phyloP scores from a whole-genome alignment of 495 filamentous ascomycete genomes.

The Neurospora africana region DNA sequence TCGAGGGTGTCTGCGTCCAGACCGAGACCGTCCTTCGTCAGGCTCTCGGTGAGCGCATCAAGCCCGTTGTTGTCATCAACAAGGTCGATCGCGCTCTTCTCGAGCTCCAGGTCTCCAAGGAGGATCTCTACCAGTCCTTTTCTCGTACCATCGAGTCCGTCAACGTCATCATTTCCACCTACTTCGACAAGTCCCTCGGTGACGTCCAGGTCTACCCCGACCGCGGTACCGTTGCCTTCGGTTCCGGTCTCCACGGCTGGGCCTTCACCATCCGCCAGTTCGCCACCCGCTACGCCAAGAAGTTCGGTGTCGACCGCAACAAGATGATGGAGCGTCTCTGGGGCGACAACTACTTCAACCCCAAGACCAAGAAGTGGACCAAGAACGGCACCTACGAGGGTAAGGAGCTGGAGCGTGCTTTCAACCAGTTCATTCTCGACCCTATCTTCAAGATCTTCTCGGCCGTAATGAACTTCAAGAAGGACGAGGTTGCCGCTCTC shows the following conservation, averaged over 20 bases:
- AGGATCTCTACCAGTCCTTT: constrained; percentile 99
- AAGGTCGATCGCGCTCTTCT: constrained; percentile 99
- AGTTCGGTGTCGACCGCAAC: constrained; percentile 97
- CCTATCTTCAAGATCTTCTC: constrained; percentile 98
- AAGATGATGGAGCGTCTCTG: constrained; percentile 99
- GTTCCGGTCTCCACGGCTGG: constrained; percentile 99
- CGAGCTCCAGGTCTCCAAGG: constrained; percentile 95
- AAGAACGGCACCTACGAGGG: constrained; percentile 71
- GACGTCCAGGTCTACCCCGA: constrained; percentile 97
- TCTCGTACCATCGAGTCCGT: constrained; percentile 98
- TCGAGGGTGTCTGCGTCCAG: constrained; percentile 99
- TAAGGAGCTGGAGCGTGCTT: constrained; percentile 87
- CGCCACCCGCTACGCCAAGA: constrained; percentile 93
- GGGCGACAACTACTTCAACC: constrained; percentile 99
- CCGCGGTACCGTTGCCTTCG: constrained; percentile 94
- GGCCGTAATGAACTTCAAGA: constrained; percentile 96
- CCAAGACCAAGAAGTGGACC: constrained; percentile 99
- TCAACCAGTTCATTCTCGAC: constrained; percentile 97
- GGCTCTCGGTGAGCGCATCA: constrained; percentile 99
- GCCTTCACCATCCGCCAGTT: constrained; percentile 99
- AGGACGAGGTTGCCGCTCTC: constrained; percentile 75
- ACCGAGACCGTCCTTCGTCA: constrained; percentile 99
- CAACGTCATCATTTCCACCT: constrained; percentile 98
- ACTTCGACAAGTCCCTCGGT: constrained; percentile 93
- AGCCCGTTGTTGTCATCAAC: constrained; percentile 98